These are phyloP conservation scores for Erysimum cheiri DNA, from an alignment of 441 rosid genomes.

Conservation along the genomic window DNA sequence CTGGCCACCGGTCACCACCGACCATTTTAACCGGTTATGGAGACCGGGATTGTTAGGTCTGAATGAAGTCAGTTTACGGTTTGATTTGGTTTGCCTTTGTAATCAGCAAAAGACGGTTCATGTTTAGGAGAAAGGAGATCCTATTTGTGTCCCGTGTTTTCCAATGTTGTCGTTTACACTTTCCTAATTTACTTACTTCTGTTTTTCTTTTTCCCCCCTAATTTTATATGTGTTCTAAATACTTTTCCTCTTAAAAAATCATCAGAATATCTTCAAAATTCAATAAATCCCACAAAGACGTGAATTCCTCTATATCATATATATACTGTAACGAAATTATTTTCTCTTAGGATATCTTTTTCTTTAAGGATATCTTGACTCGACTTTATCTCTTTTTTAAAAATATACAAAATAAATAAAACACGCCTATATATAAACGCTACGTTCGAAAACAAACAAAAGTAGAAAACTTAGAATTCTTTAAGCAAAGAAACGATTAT, in stretches of 20 bases:
- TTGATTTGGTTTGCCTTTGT: conserved; percentile 40
- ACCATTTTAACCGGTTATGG: conserved; percentile 44
- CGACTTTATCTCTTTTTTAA: not conserved
- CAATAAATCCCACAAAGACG: no score
- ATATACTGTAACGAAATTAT: not conserved
- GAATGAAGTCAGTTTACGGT: conserved; percentile 28
- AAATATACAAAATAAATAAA: not conserved
- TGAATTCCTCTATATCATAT: no score
- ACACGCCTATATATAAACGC: not conserved
- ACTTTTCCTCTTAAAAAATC: no score
- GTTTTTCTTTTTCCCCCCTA: no score
- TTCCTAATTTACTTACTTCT: not conserved
- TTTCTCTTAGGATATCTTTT: not conserved
- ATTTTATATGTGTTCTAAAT: no score
- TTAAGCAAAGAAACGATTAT: not conserved
- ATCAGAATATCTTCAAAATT: no score
- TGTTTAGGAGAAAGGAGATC: conserved; percentile 32
- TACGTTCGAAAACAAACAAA: not conserved
- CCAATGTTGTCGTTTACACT: not conserved
- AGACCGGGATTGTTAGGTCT: conserved; percentile 30
- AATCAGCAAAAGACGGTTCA: conserved; percentile 30
- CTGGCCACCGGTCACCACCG: conserved; percentile 36
- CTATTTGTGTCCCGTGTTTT: conserved; percentile 12
- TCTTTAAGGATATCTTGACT: not conserved
- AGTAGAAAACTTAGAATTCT: not conserved